A percentile compares a stretch with the other conserved stretches of the same genome.
phyloP scores from a whole-genome alignment of 1,139 yeast genomes.

The Blastobotrys aristatus region DNA sequence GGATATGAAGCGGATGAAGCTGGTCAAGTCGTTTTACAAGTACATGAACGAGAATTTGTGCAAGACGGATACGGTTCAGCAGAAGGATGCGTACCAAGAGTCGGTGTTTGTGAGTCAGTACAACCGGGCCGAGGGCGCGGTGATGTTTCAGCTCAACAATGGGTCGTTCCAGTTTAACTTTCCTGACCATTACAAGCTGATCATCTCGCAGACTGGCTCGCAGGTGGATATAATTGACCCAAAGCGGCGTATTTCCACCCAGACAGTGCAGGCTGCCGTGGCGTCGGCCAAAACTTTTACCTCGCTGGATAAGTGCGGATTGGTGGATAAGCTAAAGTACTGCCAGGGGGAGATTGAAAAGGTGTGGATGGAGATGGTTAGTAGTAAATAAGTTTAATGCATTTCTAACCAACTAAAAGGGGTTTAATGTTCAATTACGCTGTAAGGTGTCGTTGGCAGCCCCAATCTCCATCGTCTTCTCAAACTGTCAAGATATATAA shows the following conservation, averaged over 20 bases:
- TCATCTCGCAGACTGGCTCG: constrained; percentile 70
- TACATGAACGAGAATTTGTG: constrained; percentile 36
- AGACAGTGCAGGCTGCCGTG: constrained; percentile 21
- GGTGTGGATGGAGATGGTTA: constrained; percentile 16
- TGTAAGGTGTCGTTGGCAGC: not conserved
- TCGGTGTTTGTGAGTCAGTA: constrained; percentile 65
- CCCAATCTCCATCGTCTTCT: not conserved
- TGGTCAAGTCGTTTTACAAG: constrained; percentile 29
- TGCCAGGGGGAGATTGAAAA: constrained; percentile 17
- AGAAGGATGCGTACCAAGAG: not conserved
- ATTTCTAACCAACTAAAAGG: not conserved
- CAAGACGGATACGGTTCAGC: constrained; percentile 13
- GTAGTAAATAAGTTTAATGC: not conserved
- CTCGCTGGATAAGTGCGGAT: constrained; percentile 8
- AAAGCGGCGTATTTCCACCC: constrained; percentile 65
- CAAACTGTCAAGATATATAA: not conserved
- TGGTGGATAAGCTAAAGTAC: constrained; percentile 15
- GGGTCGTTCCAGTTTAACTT: constrained; percentile 93
- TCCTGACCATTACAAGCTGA: constrained; percentile 87
- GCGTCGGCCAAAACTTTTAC: constrained; percentile 12
- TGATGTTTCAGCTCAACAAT: constrained; percentile 90
- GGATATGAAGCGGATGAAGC: constrained; percentile 28
- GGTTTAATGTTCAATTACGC: not conserved
- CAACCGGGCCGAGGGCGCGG: constrained; percentile 46
- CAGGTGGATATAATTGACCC: constrained; percentile 81